Evolutionary conservation across 148 eudicot genomes (phyloP), one percentile per base, ranked within the genome.

Genomic region (Nyssa sinensis): DNA sequence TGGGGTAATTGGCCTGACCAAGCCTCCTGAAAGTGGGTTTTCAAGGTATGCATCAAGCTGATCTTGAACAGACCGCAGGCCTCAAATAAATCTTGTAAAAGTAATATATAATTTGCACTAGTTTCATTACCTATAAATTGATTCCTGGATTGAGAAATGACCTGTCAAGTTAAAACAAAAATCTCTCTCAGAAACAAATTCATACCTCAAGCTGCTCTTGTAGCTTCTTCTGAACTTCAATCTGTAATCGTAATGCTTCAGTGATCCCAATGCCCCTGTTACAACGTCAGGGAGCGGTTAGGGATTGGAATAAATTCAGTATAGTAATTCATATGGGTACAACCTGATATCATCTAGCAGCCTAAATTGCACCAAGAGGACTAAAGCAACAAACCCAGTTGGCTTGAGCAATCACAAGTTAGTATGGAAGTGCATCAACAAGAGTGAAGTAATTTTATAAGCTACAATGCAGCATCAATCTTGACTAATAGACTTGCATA

Each of bases 161-260:
- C 25, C 65, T 3, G 35, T 21, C 23, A 13, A 71, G 39, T 3
- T 12, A n/a, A n/a, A n/a, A n/a, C n/a, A n/a, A 13, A 16, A 69
- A 51, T 19, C 47, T 27, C 19, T 47, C 14, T 70, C 23, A 55
- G 41, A 35, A 32, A 66, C 31, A 76, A 77, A 67, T 37, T 0
- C 76, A 82, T 88, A 94, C 98, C 97, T 94, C 97, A 64, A 94
- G 91, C 80, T 94, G 98, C 81, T 90, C 98, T 71, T 94, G 98
- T 65, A 94, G 90, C 27, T 90, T 85, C 80, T 94, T 94, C 82
- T 94, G 98, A 71, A 94, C 95, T 80, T 94, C 98, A 88, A 94
- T 89, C 85, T 94, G 98, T 81, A 92, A 67, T 78, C 93, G 85
- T 59, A 94, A 78, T 39, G 97, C 97, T 81, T 94, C 98, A 25